Base-by-base conservation (phyloP, 169 alveolate species). In the Eimeria sp. region DNA sequence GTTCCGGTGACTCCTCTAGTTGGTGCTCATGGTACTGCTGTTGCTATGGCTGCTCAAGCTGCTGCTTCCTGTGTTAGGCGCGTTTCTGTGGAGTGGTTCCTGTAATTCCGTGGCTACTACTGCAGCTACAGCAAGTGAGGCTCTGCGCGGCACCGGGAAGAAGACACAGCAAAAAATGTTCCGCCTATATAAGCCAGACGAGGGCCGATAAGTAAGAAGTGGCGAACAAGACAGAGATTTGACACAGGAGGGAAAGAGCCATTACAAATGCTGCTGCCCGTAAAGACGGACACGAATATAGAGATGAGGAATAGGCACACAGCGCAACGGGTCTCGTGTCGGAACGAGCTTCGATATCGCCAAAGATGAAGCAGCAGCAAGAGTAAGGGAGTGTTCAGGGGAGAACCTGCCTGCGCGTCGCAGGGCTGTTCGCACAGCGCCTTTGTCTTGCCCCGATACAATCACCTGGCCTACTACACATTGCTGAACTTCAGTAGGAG, bases 391-490 rank as follows among this genome's bases (percentile, higher is more conserved):
- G 30, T 0, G 0, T 0, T 16, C 5, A 22, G 75, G 34, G 40
- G 11, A 65, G 75, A 43, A 65, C 75, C 40, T 63, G 82, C 96
- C 96, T 14, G 97, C 86, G 43, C 65, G n/a, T 3, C 70, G 89
- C 47, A 95, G 22, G 27, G 97, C 97, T 75, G 58, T 94, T 13
- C 95, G 34, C 40, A 25, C 72, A 18, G 97, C 94, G 47, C 95
- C 97, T 84, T 96, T 97, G 1, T 97, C 97, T 40, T 90, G 47
- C 2, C 97, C 98, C 45, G 97, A 96, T 34, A 63, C 45, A n/a
- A 97, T 70, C 45, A 95, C 97, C 63, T 95, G 96, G 58, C 98
- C 98, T 95, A 97, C 82, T 30, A 96, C 78, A 27, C 96, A 96
- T 27, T 96, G 97, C 73, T 96, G 96, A 61, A 97, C 94, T 51